phyloP scores from a whole-genome alignment of 352 stramenopile species.

The Phytophthora pisi region DNA sequence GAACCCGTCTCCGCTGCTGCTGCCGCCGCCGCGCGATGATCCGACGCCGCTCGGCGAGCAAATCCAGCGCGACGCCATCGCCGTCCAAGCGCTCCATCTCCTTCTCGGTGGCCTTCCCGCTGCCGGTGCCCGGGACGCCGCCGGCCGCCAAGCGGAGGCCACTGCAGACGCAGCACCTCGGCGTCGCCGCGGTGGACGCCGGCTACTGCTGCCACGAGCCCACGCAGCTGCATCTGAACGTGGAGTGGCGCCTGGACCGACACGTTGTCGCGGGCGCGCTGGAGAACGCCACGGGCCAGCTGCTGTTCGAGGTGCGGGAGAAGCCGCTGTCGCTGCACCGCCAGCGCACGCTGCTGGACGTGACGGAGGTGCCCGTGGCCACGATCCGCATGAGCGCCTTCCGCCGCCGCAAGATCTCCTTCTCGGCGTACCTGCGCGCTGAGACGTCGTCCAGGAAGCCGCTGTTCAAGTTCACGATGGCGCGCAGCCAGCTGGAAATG shows the following conservation, averaged over 20 bases:
- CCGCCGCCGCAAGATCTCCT: slow-evolving; percentile 31
- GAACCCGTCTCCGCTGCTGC: neutral
- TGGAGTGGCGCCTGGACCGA: slow-evolving; percentile 35
- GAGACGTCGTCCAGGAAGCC: slow-evolving; percentile 34
- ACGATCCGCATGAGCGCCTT: slow-evolving; percentile 45
- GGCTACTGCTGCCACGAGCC: slow-evolving; percentile 43
- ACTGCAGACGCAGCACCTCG: slow-evolving; percentile 39
- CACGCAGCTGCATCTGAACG: slow-evolving; percentile 37
- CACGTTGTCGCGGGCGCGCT: slow-evolving; percentile 29
- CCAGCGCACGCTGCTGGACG: slow-evolving; percentile 39
- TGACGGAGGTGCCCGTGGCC: slow-evolving; percentile 34
- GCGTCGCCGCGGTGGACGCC: slow-evolving; percentile 37
- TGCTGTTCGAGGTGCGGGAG: slow-evolving; percentile 35
- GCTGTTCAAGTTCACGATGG: slow-evolving; percentile 37
- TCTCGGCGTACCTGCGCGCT: slow-evolving; percentile 29
- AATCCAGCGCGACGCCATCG: neutral
- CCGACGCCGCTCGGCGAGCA: neutral
- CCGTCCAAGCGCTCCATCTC: slow-evolving; percentile 13
- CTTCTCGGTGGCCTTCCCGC: slow-evolving; percentile 16
- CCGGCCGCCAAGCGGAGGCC: slow-evolving; percentile 22
- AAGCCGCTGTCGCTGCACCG: slow-evolving; percentile 42
- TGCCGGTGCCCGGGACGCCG: slow-evolving; percentile 12
- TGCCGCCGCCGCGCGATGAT: neutral
- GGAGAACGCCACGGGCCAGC: slow-evolving; percentile 41
- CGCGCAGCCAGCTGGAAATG: slow-evolving; percentile 33